phyloP scores from a whole-genome alignment of 2,329 filamentous ascomycete species.

The Penicillium frequentans region DNA sequence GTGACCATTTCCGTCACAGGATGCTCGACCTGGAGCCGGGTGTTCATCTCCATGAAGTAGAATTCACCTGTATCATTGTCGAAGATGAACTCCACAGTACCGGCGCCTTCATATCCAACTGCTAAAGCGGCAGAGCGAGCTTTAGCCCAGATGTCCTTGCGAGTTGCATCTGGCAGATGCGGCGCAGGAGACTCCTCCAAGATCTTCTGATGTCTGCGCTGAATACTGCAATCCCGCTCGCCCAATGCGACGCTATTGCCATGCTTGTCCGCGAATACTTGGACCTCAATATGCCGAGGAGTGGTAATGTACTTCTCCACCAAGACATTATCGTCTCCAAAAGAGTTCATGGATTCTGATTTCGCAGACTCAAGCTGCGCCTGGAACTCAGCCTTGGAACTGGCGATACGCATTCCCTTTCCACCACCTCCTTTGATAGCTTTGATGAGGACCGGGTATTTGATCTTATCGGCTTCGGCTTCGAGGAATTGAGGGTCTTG shows the following conservation, averaged over 20 bases:
- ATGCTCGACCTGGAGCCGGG: conserved; percentile 92
- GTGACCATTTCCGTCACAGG: conserved; percentile 85
- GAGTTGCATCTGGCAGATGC: conserved; percentile 58
- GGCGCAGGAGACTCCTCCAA: conserved; percentile 66
- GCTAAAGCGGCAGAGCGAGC: conserved; percentile 63
- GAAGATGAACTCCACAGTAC: conserved; percentile 69
- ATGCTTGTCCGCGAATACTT: conserved; percentile 66
- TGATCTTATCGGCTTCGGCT: conserved; percentile 70
- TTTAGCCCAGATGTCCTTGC: conserved; percentile 66
- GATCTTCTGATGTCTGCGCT: conserved; percentile 66
- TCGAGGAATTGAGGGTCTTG: conserved; percentile 67
- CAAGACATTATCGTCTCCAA: conserved; percentile 66
- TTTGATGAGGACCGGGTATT: conserved; percentile 65
- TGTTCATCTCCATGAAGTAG: conserved; percentile 74
- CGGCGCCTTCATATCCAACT: conserved; percentile 65
- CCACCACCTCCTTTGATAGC: conserved; percentile 65
- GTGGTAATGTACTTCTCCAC: conserved; percentile 69
- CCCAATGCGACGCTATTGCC: conserved; percentile 65
- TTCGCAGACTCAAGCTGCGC: conserved; percentile 64
- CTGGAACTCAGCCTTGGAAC: conserved; percentile 57
- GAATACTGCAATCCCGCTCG: conserved; percentile 66
- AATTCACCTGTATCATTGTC: conserved; percentile 66
- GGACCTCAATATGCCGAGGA: conserved; percentile 66
- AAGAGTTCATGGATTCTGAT: conserved; percentile 63
- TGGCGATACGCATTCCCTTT: conserved; percentile 69